Conservation (phyloP, 345 rosid genomes). For the Gossypium raimondii region DNA sequence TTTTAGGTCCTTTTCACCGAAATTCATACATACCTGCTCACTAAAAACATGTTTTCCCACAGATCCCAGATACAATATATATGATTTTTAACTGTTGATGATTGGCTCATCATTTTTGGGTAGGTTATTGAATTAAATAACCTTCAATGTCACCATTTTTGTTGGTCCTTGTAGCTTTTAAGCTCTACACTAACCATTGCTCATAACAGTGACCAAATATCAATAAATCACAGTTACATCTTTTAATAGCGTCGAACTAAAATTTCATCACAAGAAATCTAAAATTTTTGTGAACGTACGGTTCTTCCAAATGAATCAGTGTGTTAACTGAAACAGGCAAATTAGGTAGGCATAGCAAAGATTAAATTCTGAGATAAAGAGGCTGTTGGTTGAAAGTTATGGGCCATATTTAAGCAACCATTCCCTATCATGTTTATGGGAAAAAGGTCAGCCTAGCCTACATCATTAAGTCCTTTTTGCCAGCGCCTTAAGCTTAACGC, state of each 20-base stretch:
- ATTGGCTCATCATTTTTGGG: neutral
- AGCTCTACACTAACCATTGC: too few species aligned
- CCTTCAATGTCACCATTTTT: neutral
- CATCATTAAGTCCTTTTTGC: neutral
- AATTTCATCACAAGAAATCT: too few species aligned
- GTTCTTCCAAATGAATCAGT: neutral
- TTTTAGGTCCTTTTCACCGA: neutral
- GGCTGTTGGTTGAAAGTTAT: neutral
- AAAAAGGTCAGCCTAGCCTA: neutral
- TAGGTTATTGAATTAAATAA: neutral
- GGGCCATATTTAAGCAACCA: neutral
- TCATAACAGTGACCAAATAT: too few species aligned
- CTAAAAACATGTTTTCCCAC: neutral
- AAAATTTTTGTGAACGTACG: neutral
- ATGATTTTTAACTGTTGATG: neutral
- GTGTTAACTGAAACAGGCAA: too few species aligned
- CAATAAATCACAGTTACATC: too few species aligned
- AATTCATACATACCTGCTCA: conserved; percentile 6
- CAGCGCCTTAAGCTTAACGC: neutral
- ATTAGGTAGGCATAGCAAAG: neutral
- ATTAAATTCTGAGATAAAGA: neutral
- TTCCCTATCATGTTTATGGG: neutral
- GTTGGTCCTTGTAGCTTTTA: neutral
- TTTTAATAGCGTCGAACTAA: too few species aligned
- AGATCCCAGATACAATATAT: neutral